Evolutionary conservation across 495 filamentous ascomycete species (phyloP), one percentile per base, ranked within the genome.

Genomic region (Aspergillus sclerotiicarbonarius): DNA sequence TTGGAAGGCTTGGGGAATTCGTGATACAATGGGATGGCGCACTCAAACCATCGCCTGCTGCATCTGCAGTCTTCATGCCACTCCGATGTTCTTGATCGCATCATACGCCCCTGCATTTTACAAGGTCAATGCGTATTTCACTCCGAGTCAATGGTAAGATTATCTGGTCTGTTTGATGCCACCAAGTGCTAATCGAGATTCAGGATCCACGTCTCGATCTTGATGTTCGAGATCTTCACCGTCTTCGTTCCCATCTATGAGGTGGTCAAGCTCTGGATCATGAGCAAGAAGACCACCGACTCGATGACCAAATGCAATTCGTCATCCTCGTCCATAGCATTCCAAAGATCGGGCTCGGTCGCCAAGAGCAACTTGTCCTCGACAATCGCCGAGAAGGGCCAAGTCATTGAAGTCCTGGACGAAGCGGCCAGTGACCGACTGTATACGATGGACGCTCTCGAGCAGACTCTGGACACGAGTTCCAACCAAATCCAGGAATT

Each of bases 1-100:
- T 1, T 80, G 70, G 68, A 74, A 74, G 46, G 69, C 77, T 25
- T 71, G 76, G 25, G 60, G 72, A 35, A 87, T 89, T 56, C 77
- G 71, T 48, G 87, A 90, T 60, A 85, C 86, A 5, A 81, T 88
- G 53, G 81, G 82, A 53, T 90, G 87, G 87, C 79, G 84, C n/a
- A 59, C 79, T 4, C 86, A 89, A 62, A 89, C 85, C 10, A 83
- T 82, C 30, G 69, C 77, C 19, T 86, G 83, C 62, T 80, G 81
- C 44, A 19, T 30, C n/a, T 54, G 15, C 32, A 85, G 83, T 20
- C 78, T 89, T 12, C 85, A 77, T 35, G 87, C 84, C 10, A 82
- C 85, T 6, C 87, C 87, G 0, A 71, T 90, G 66, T 89, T 85
- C 85, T 75, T 89, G 20, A 73, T 82, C 59, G 77, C 76, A 10